Percentiles rank a stretch among this genome's conserved stretches.
Evolutionary conservation across 805 yeast species (phyloP).

Genomic region (Candida easanensis): DNA sequence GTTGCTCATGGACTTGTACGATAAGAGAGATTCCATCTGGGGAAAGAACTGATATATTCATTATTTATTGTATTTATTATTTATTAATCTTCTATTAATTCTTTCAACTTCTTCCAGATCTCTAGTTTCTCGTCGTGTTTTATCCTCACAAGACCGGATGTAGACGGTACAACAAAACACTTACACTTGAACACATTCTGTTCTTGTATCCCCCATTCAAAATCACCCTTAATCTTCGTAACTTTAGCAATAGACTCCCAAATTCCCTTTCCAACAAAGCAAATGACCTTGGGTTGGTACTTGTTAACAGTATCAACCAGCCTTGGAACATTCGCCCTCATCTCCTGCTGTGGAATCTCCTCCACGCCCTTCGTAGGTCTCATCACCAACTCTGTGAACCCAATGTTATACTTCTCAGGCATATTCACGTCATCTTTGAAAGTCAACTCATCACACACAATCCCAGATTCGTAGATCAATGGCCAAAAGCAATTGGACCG

Average conservation of each 20-base stretch:
- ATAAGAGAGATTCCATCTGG: slow-evolving; percentile 22
- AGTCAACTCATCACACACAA: slow-evolving; percentile 34
- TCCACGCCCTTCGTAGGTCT: slow-evolving; percentile 59
- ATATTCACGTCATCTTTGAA: slow-evolving; percentile 38
- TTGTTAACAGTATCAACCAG: slow-evolving; percentile 43
- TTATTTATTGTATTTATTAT: background rate
- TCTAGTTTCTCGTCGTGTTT: slow-evolving; percentile 41
- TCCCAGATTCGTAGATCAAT: slow-evolving; percentile 49
- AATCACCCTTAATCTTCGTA: slow-evolving; percentile 31
- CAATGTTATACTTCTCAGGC: slow-evolving; percentile 44
- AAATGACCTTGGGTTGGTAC: slow-evolving; percentile 41
- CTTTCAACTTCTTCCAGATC: slow-evolving; percentile 44
- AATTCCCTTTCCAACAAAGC: slow-evolving; percentile 71
- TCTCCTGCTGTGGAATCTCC: slow-evolving; percentile 52
- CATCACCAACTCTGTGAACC: slow-evolving; percentile 69
- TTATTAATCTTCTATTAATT: background rate
- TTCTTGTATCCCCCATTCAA: slow-evolving; percentile 52
- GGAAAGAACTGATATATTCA: background rate
- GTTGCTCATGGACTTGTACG: slow-evolving; percentile 12
- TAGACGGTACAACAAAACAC: slow-evolving; percentile 64
- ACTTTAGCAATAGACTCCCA: slow-evolving; percentile 57
- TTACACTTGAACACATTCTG: slow-evolving; percentile 16
- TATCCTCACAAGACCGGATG: slow-evolving; percentile 68
- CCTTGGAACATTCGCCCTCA: slow-evolving; percentile 51
- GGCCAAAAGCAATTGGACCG: slow-evolving; percentile 68